phyloP scores from a whole-genome alignment of 345 rosid species.

The Microcos paniculata region DNA sequence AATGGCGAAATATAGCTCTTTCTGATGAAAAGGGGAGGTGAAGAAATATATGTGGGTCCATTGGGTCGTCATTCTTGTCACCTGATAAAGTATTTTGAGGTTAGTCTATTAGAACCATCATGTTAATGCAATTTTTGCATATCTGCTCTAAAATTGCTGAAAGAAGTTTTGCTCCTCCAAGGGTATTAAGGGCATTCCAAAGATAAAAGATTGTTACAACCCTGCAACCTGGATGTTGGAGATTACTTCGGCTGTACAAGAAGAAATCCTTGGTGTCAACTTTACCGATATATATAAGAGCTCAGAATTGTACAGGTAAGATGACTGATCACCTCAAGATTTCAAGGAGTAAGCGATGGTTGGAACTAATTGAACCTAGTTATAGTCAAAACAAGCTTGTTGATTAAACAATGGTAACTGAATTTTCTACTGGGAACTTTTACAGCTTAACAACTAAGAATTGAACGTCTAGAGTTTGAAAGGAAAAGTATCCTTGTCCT shows the following conservation, averaged over 20 bases:
- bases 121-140: not conserved
- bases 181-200: slow-evolving; percentile 55
- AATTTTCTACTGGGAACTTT: too few species aligned
- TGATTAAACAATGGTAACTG: too few species aligned
- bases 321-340: slow-evolving; percentile 4
- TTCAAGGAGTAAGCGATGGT: not conserved
- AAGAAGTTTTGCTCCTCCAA: slow-evolving; percentile 2
- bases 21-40: slow-evolving; percentile 9
- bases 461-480: too few species aligned
- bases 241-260: slow-evolving; percentile 53
- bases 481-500: too few species aligned
- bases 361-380: not conserved
- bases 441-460: too few species aligned
- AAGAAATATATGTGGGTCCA: not conserved
- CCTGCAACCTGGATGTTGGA: slow-evolving; percentile 94
- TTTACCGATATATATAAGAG: slow-evolving; percentile 52
- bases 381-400: not conserved
- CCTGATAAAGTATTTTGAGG: slow-evolving; percentile 30
- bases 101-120: not conserved
- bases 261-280: slow-evolving; percentile 52
- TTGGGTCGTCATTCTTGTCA: slow-evolving; percentile 15
- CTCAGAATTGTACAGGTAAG: slow-evolving; percentile 57
- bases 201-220: slow-evolving; percentile 66
- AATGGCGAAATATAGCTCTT: slow-evolving; percentile 30
- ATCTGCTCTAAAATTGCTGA: not conserved